These are phyloP conservation scores for Boletus sensibilis DNA, from an alignment of 768 basidiomycete genomes.

Conservation along the genomic window DNA sequence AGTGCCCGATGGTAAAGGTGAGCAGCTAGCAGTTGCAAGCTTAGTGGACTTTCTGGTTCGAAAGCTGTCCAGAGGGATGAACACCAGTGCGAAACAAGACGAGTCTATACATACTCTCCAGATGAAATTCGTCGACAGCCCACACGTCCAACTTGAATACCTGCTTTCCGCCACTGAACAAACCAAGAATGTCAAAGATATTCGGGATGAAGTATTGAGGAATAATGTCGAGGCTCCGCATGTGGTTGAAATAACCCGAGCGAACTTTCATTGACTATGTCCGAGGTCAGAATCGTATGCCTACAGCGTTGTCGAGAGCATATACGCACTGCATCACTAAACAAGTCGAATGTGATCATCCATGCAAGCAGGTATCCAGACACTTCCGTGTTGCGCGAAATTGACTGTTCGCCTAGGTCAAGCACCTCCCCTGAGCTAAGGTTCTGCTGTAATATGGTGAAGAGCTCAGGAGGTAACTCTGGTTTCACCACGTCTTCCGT, in stretches of 20 bases:
- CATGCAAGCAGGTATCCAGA: slow-evolving; percentile 79
- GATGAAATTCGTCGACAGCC: slow-evolving; percentile 79
- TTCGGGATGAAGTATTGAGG: slow-evolving; percentile 64
- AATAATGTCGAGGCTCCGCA: slow-evolving; percentile 70
- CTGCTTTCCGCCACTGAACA: slow-evolving; percentile 64
- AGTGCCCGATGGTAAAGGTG: slow-evolving; percentile 90
- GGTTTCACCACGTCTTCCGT: slow-evolving; percentile 52
- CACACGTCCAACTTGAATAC: slow-evolving; percentile 82
- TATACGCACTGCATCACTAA: slow-evolving; percentile 72
- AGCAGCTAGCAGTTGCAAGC: slow-evolving; percentile 69
- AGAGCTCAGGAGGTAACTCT: slow-evolving; percentile 64
- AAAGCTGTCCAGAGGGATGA: slow-evolving; percentile 44
- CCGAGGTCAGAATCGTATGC: not conserved
- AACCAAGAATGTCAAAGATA: slow-evolving; percentile 61
- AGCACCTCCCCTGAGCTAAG: slow-evolving; percentile 41
- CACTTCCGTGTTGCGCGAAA: slow-evolving; percentile 36
- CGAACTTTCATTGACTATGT: slow-evolving; percentile 83
- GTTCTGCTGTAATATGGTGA: slow-evolving; percentile 57
- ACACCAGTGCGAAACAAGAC: not conserved
- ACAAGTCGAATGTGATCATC: slow-evolving; percentile 88
- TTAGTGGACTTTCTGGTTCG: slow-evolving; percentile 48
- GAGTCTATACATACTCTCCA: slow-evolving; percentile 55
- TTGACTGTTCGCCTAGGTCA: slow-evolving; percentile 41
- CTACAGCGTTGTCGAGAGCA: not conserved
- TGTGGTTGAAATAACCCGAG: slow-evolving; percentile 81